These are phyloP conservation scores for Gastrolobium bilobum DNA, from an alignment of 306 rosid genomes.

Conservation along the genomic window DNA sequence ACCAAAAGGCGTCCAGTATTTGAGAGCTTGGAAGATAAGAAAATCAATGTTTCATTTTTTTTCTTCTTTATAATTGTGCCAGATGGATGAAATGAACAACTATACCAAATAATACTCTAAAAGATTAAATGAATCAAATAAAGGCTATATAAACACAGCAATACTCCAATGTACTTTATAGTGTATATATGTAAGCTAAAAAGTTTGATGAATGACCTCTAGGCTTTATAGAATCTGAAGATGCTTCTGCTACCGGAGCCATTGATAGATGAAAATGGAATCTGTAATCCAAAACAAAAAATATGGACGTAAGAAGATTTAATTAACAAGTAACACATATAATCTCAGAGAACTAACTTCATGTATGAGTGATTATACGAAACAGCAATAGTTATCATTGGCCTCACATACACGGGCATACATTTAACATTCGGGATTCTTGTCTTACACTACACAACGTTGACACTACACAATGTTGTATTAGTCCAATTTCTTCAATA, in stretches of 20 bases:
- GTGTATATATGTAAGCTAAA: conserved; percentile 15
- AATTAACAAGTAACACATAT: conserved; percentile 4
- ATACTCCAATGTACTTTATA: background rate
- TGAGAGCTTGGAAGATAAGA: conserved; percentile 17
- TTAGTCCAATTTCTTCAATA: background rate
- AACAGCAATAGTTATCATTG: conserved; percentile 22
- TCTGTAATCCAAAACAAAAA: conserved; percentile 52
- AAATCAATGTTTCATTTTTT: conserved; percentile 16
- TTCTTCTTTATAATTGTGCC: background rate
- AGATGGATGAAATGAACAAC: conserved; percentile 6
- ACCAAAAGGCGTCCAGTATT: background rate
- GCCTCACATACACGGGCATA: background rate
- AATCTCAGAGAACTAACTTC: conserved; percentile 28
- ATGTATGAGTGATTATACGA: background rate
- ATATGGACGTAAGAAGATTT: background rate
- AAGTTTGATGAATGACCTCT: conserved; percentile 66
- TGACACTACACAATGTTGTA: background rate
- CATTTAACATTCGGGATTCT: conserved; percentile 14
- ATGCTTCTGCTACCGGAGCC: conserved; percentile 72
- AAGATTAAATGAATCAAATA: background rate
- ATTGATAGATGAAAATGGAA: conserved; percentile 54
- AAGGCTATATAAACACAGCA: conserved; percentile 7
- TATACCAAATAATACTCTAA: background rate
- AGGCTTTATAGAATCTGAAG: conserved; percentile 77
- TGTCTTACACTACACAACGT: background rate